A percentile compares a stretch with the other conserved stretches of the same genome.
Conservation (phyloP, 768 basidiomycete species). For the Boletus tylopilopsis region DNA sequence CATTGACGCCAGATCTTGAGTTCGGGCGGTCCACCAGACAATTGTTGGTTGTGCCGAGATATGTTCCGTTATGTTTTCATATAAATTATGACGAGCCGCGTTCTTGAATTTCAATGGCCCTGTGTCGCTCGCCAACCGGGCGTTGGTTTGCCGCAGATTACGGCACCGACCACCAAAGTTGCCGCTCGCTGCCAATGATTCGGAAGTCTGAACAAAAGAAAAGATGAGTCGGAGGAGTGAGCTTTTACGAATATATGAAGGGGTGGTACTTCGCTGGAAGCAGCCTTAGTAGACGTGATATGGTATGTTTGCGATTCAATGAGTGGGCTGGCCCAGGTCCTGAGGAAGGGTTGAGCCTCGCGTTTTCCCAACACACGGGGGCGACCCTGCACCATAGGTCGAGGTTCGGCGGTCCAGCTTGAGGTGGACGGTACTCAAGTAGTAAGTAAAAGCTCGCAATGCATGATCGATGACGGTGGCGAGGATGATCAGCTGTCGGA, state of each 20-base stretch:
- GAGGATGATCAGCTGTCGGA: too few species aligned
- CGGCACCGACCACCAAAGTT: not conserved
- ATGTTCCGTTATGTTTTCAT: slow-evolving; percentile 19
- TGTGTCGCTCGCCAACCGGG: not conserved
- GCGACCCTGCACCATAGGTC: too few species aligned
- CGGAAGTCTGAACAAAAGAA: too few species aligned
- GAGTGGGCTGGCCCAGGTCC: too few species aligned
- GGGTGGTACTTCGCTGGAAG: not conserved
- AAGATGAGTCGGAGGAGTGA: not conserved
- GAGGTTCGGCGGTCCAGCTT: too few species aligned
- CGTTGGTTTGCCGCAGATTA: not conserved
- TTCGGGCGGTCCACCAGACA: slow-evolving; percentile 10
- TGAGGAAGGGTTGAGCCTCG: too few species aligned
- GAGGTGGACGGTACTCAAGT: too few species aligned
- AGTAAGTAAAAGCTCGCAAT: too few species aligned
- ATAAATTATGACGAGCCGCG: not conserved
- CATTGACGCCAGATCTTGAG: slow-evolving; percentile 27
- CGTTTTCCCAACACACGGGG: too few species aligned
- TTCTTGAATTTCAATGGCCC: not conserved
- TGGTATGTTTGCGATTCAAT: not conserved
- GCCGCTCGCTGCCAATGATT: not conserved
- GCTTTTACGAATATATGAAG: not conserved
- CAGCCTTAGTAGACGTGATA: too few species aligned
- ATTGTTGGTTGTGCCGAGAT: slow-evolving; percentile 11
- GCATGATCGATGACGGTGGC: too few species aligned